Percentiles rank a stretch among this genome's conserved stretches.
phyloP scores from a whole-genome alignment of 208 protist species.

The Phytomonas sp. region DNA sequence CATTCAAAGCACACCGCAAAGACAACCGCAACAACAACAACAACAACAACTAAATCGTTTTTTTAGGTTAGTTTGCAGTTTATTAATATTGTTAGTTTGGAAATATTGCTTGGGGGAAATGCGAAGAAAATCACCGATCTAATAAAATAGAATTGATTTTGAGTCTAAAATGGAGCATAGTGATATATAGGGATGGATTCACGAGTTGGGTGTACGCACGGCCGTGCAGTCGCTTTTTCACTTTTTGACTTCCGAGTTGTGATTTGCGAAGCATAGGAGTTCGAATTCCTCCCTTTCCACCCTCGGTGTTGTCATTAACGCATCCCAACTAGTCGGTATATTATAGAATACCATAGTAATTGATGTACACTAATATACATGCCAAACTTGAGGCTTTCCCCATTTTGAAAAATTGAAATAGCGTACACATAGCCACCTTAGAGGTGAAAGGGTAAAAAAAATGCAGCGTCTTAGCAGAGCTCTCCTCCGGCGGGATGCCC shows the following conservation, averaged over 20 bases:
- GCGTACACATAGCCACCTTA: background rate
- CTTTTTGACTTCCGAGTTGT: slow-evolving; percentile 9
- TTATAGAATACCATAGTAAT: background rate
- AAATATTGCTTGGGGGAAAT: too few relatives aligned
- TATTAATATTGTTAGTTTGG: too few relatives aligned
- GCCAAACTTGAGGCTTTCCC: background rate
- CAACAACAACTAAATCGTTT: too few relatives aligned
- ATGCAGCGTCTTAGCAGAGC: slow-evolving; percentile 17
- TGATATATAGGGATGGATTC: slow-evolving; percentile 10
- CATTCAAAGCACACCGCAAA: too few relatives aligned
- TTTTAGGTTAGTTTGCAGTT: too few relatives aligned
- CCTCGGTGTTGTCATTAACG: slow-evolving; percentile 5
- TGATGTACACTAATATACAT: background rate
- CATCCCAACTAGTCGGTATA: background rate
- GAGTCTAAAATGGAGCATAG: too few relatives aligned
- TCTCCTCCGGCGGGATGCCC: slow-evolving; percentile 35
- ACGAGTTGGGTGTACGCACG: background rate
- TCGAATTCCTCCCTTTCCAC: slow-evolving; percentile 5
- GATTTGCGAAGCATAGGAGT: background rate
- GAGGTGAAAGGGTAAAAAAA: background rate
- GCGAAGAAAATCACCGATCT: too few relatives aligned
- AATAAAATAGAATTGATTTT: too few relatives aligned
- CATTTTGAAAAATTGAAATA: background rate
- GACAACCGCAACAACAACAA: too few relatives aligned
- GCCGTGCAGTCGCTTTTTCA: slow-evolving; percentile 12